Evolutionary conservation across 805 yeast genomes (phyloP).

Genomic region (Millerago galiae): DNA sequence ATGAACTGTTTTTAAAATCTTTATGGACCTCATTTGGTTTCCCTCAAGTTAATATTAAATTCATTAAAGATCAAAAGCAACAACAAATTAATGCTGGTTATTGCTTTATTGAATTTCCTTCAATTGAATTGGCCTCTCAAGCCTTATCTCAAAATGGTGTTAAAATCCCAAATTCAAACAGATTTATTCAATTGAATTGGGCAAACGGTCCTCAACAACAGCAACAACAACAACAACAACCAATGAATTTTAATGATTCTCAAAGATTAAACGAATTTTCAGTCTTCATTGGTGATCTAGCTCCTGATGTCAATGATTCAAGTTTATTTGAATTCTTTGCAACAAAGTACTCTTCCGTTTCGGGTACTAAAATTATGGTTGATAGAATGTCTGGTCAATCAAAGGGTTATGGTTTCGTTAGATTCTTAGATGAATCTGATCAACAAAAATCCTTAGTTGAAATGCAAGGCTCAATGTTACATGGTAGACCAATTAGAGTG

Average conservation of each 20-base stretch:
- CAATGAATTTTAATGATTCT: constrained; percentile 2
- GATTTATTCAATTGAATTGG: constrained; percentile 69
- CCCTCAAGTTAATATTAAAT: constrained; percentile 48
- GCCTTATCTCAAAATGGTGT: constrained; percentile 67
- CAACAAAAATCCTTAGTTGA: constrained; percentile 68
- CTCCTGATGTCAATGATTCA: constrained; percentile 65
- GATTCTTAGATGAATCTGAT: constrained; percentile 57
- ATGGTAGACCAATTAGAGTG: constrained; percentile 72
- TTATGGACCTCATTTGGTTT: constrained; percentile 74
- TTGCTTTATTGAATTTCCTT: constrained; percentile 74
- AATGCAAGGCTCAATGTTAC: constrained; percentile 73
- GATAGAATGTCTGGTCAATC: constrained; percentile 66
- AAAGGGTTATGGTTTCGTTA: constrained; percentile 88
- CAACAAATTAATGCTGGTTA: constrained; percentile 51
- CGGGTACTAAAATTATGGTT: constrained; percentile 70
- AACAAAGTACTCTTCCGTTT: constrained; percentile 62
- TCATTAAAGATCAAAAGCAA: constrained; percentile 57
- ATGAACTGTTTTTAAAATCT: constrained; percentile 56
- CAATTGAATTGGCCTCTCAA: constrained; percentile 50
- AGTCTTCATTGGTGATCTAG: constrained; percentile 81
- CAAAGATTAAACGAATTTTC: constrained; percentile 43
- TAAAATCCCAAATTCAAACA: constrained; percentile 56
- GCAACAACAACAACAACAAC: neutral
- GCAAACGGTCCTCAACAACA: constrained; percentile 47
- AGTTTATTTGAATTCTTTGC: constrained; percentile 60